phyloP scores from a whole-genome alignment of 2,329 filamentous ascomycete genomes.

The Talaromyces islandicus region DNA sequence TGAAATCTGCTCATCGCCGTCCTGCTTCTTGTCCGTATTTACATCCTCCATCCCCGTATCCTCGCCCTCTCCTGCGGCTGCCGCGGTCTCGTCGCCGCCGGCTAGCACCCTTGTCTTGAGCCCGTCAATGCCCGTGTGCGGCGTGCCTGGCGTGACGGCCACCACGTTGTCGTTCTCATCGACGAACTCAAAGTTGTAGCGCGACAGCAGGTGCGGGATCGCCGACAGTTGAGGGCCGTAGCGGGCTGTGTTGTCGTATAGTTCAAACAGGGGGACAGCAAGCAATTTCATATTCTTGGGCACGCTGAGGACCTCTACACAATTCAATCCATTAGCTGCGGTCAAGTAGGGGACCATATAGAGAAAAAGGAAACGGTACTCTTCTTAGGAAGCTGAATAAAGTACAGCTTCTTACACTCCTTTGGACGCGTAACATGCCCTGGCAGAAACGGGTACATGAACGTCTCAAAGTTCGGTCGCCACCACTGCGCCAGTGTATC shows the following conservation, averaged over 20 bases:
- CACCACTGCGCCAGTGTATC: constrained; percentile 98
- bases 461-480: constrained; percentile 98
- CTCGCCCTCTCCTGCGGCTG: constrained; percentile 13
- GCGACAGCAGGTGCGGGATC: constrained; percentile 87
- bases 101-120: constrained; percentile 63
- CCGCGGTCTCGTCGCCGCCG: constrained; percentile 33
- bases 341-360: no score
- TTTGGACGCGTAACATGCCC: constrained; percentile 94
- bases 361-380: constrained; percentile 54
- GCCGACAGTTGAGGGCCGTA: constrained; percentile 96
- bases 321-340: background rate
- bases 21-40: constrained; percentile 5
- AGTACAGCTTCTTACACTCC: constrained; percentile 98
- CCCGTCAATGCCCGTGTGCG: constrained; percentile 51
- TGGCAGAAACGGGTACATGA: constrained; percentile 98
- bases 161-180: constrained; percentile 87
- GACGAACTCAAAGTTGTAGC: constrained; percentile 97
- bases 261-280: constrained; percentile 91
- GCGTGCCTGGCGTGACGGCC: constrained; percentile 71
- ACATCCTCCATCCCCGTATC: constrained; percentile 33
- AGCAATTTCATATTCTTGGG: constrained; percentile 99
- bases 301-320: constrained; percentile 80
- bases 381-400: constrained; percentile 86
- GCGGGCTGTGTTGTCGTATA: constrained; percentile 93
- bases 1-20: constrained; percentile 6